Conservation (phyloP, 2,329 filamentous ascomycete species). For the Pseudocercospora fuligena region DNA sequence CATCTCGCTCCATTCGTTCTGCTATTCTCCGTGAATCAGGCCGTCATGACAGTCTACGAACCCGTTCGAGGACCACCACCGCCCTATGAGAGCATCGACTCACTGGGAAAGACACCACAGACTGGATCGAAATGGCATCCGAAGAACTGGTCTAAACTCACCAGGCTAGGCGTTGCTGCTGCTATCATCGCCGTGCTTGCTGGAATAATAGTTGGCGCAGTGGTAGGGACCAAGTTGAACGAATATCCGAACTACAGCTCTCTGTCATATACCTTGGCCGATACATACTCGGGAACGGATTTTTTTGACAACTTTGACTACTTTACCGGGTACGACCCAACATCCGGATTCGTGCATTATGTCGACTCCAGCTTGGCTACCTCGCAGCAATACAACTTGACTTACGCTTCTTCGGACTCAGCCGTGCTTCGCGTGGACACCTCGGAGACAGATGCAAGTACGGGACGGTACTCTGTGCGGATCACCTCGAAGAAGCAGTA, state of each 20-base stretch:
- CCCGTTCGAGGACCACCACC: conserved; percentile 16
- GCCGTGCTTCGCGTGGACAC: conserved; percentile 38
- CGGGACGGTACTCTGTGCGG: conserved; percentile 42
- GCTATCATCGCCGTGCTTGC: conserved; percentile 29
- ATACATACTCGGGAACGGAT: conserved; percentile 47
- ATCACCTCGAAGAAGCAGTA: conserved; percentile 44
- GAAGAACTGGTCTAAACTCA: conserved; percentile 31
- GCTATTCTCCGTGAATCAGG: neutral
- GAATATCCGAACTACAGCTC: conserved; percentile 38
- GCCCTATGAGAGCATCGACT: conserved; percentile 24
- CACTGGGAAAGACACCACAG: conserved; percentile 13
- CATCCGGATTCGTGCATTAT: conserved; percentile 58
- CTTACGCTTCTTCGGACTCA: conserved; percentile 35
- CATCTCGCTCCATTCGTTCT: neutral
- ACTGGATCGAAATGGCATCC: conserved; percentile 35
- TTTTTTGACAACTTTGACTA: conserved; percentile 58
- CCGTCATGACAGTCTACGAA: conserved; percentile 1
- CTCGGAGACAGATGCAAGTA: conserved; percentile 32
- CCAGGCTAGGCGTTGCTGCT: conserved; percentile 25
- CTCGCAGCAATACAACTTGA: conserved; percentile 36
- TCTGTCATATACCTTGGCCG: conserved; percentile 35
- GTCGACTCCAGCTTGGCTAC: conserved; percentile 32
- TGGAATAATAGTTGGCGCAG: conserved; percentile 36
- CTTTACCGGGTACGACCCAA: conserved; percentile 54
- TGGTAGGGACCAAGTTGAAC: conserved; percentile 30